phyloP scores from a whole-genome alignment of 345 rosid genomes.

The Clarkia xantiana region DNA sequence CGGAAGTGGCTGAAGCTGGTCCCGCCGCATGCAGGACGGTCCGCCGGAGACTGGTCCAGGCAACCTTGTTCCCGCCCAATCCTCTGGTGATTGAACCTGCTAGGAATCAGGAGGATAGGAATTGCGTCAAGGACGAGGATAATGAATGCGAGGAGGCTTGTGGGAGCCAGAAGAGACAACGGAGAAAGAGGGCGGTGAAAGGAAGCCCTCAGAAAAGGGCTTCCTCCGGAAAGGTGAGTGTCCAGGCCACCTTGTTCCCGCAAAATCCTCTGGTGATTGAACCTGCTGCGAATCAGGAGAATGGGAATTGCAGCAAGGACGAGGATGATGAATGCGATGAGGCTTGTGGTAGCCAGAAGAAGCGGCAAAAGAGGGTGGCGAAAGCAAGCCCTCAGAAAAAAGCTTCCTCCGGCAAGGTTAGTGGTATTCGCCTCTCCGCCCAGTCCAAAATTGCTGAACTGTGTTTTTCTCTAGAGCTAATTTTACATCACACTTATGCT shows the following conservation, averaged over 20 bases:
- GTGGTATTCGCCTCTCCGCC: background rate
- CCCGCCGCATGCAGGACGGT: constrained; percentile 17
- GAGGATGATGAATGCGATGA: constrained; percentile 23
- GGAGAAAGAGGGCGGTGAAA: constrained; percentile 30
- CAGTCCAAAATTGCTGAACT: no score
- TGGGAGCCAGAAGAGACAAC: constrained; percentile 46
- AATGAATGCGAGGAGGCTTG: constrained; percentile 26
- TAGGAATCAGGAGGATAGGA: constrained; percentile 17
- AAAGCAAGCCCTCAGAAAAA: constrained; percentile 23
- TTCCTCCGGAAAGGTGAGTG: constrained; percentile 37
- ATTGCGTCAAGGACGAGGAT: constrained; percentile 9
- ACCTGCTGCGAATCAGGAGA: constrained; percentile 16
- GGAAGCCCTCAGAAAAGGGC: constrained; percentile 24
- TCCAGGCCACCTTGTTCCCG: constrained; percentile 24
- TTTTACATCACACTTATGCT: no score
- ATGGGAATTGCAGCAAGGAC: constrained; percentile 10
- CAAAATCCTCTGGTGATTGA: constrained; percentile 27
- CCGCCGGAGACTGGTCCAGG: constrained; percentile 65
- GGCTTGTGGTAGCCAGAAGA: constrained; percentile 43
- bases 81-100: constrained; percentile 19
- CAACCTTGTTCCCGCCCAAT: constrained; percentile 48
- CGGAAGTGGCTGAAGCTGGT: constrained; percentile 8
- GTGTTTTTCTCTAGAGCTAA: no score
- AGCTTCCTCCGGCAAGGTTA: constrained; percentile 37
- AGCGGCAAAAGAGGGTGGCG: constrained; percentile 30